These are phyloP conservation scores for Alternaria gansuensis DNA, from an alignment of 2,329 filamentous ascomycete genomes.

Conservation along the genomic window DNA sequence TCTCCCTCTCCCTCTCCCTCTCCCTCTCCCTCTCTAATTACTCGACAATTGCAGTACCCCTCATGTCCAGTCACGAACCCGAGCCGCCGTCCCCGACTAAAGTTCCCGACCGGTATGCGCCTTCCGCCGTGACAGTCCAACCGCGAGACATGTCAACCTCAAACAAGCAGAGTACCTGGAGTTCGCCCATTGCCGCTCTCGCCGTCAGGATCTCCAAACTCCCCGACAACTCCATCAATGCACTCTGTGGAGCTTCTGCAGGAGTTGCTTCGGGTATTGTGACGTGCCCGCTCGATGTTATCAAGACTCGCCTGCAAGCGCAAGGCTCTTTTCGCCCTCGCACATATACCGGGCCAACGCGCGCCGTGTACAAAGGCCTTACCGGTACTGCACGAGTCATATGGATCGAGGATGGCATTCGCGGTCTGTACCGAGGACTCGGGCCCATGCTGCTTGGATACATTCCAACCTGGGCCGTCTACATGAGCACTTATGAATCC, in stretches of 20 bases:
- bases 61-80: conserved; percentile 50
- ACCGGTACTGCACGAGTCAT: conserved; percentile 86
- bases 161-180: conserved; percentile 27
- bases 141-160: conserved; percentile 34
- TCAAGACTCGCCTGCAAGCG: conserved; percentile 97
- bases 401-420: conserved; percentile 85
- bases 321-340: conserved; percentile 80
- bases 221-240: conserved; percentile 72
- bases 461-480: conserved; percentile 96
- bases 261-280: conserved; percentile 93
- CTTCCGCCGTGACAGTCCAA: conserved; percentile 26
- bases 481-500: conserved; percentile 94
- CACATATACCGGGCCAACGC: conserved; percentile 60
- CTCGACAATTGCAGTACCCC: conserved; percentile 39
- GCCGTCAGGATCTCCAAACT: conserved; percentile 57
- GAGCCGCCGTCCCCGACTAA: conserved; percentile 50
- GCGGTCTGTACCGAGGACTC: conserved; percentile 90
- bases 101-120: conserved; percentile 48
- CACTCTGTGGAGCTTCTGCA: conserved; percentile 84
- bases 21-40: conserved; percentile 29
- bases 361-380: conserved; percentile 80
- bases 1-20: too few relatives aligned
- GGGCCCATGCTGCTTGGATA: conserved; percentile 96
- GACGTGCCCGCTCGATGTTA: conserved; percentile 96
- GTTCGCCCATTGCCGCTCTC: conserved; percentile 45